Evolutionary conservation across 257 asterid genomes (phyloP), one percentile per base, ranked within the genome.

Genomic region (Hygrophila difformis): DNA sequence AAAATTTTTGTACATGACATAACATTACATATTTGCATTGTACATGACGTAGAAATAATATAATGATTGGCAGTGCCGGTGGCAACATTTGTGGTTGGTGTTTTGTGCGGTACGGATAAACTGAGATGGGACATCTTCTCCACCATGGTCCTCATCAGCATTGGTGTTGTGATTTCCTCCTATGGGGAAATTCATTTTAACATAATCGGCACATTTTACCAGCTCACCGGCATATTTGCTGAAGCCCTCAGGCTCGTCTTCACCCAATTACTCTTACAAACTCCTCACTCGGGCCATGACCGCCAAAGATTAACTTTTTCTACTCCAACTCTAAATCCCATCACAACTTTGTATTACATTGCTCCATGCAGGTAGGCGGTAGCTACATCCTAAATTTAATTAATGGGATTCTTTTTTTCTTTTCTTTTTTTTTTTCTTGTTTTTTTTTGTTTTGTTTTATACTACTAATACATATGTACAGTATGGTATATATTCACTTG

Each of bases 281-380:
- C 75, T 64, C n/a, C n/a, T n/a, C n/a, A n/a, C n/a, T n/a, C n/a
- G n/a, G n/a, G n/a, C n/a, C n/a, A n/a, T n/a, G n/a, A n/a, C n/a
- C n/a, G n/a, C n/a, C n/a, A n/a, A n/a, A n/a, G n/a, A n/a, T n/a
- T n/a, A n/a, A n/a, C n/a, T n/a, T n/a, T n/a, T n/a, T 78, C 78
- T 63, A 91, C 91, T 49, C 69, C 76, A 64, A 68, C 83, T 14
- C 81, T 82, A 12, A 82, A 78, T 54, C 93, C 93, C 14, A 55
- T 82, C 69, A 82, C 93, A 57, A 82, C 89, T 61, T 75, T 82
- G 51, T 82, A 82, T 51, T 78, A 82, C 74, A 78, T 78, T 41
- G 88, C 93, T 36, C 94, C 94, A 17, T 81, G 93, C 87, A 81
- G 93, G 87, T 81, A 73, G n/a, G n/a, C n/a, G n/a, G n/a, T n/a